Base-by-base conservation (phyloP, 1,284 basidiomycete species). In the Sporisorium graminicola region DNA sequence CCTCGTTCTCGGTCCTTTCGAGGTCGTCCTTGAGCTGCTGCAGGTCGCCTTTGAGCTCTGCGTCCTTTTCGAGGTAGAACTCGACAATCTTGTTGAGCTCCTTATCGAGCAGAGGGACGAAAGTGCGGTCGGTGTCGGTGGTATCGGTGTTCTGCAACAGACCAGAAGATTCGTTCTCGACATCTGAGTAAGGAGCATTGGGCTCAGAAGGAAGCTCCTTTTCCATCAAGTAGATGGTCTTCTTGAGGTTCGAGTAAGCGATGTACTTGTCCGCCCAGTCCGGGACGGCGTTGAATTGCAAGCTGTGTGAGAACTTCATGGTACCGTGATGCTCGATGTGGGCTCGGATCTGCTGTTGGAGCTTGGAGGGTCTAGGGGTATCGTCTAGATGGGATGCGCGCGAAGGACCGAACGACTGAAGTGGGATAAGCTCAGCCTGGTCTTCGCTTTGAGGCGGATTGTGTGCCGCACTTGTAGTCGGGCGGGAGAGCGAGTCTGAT, bases 181-280 rank as follows among this genome's bases (percentile, higher is more conserved):
- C 37, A 43, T 78, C 67, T 22, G 72, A 52, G 18, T 62, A 68
- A 16, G 65, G 58, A 33, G 68, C 62, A 12, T 73, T 68, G 12
- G 71, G 67, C 4, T 59, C 47, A 16, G 67, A 65, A 4, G 66
- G 78, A 3, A 78, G 71, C 52, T 81, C 74, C 67, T 81, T 81
- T 56, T 85, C 84, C 57, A 85, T 74, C 42, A 79, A 58, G 67
- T 85, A 85, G 63, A 85, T 82, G 56, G 80, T 58, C 69, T 85
- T 85, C 43, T 85, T 85, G 50, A 85, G 80, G 58, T 85, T 82
- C 20, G 82, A 83, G 58, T 85, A 85, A 64, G 76, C 77, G 43
- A 98, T 92, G 85, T 98, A 98, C 75, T 95, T 91, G 80, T 94
- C 92, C 90, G 92, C 92, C 95, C 95, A 98, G 74, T 98, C 95